These are phyloP conservation scores for Exophiala oligosperma DNA, from an alignment of 2,329 filamentous ascomycete species.

Conservation along the genomic window DNA sequence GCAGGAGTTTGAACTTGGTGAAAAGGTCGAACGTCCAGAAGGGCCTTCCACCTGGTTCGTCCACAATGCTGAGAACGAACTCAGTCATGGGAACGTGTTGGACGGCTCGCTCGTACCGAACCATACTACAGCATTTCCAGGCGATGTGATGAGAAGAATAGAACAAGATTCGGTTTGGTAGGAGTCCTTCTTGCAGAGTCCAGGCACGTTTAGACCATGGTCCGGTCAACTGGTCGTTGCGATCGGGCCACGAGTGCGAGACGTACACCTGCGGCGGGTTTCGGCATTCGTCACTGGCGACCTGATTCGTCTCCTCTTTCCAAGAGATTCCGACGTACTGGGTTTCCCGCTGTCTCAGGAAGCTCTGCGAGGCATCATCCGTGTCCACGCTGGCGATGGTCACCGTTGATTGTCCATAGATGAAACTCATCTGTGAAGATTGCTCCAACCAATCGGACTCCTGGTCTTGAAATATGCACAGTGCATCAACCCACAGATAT, in stretches of 20 bases:
- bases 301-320: background rate
- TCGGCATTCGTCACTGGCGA: background rate
- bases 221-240: background rate
- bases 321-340: background rate
- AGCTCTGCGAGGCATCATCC: background rate
- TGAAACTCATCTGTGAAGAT: slow-evolving; percentile 4
- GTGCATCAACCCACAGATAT: background rate
- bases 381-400: slow-evolving; percentile 6
- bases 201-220: background rate
- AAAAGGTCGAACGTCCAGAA: background rate
- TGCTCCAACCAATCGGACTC: slow-evolving; percentile 4
- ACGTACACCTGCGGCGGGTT: background rate
- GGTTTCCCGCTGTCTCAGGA: background rate
- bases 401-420: slow-evolving; percentile 2
- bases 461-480: slow-evolving; percentile 6
- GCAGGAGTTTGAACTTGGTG: slow-evolving; percentile 1
- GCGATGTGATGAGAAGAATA: background rate
- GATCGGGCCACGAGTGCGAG: background rate
- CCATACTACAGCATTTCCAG: background rate
- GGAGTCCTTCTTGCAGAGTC: background rate
- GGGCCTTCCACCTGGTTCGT: background rate
- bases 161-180: background rate
- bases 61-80: background rate
- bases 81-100: background rate
- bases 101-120: background rate